Evolutionary conservation across 768 basidiomycete genomes (phyloP), one percentile per base, ranked within the genome.

Genomic region (Lactifluus echinatus): DNA sequence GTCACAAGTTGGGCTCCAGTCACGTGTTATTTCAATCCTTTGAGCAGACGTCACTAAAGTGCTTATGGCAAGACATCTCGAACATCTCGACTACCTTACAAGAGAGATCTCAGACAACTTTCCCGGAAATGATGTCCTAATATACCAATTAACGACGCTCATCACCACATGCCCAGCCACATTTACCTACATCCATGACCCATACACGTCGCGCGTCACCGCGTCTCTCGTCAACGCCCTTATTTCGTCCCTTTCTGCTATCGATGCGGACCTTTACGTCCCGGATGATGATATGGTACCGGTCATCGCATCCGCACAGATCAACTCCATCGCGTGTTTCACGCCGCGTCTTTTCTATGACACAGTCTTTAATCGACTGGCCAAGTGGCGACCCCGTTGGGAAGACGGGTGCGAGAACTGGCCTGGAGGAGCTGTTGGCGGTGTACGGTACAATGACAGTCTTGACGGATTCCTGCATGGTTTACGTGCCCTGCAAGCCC

Each of bases 391-490:
- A 14, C 75, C 81, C 8, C 66, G 69, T 5, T 88, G 85, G 87
- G 75, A 76, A 23, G 70, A 78, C 6, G 85, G 83, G 14, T 84
- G 83, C 59, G 68, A 67, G 24, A 81, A 82, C 54, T 88, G 85
- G 86, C 65, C 66, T 0, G 66, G 61, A 8, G 63, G 71, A 8
- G 71, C 69, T 14, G 66, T 70, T 4, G 73, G 71, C 5, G 68
- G 67, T 8, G 66, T 75, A 50, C 65, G 78, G 56, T 85, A 77
- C 72, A 87, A 83, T 64, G 83, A 85, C 33, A 83, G 72, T 55
- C 65, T 89, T 23, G 87, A 89, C 55, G 72, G 74, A 12, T 89
- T 89, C 62, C 57, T 88, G n/a, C 84, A 85, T 58, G 87, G 87
- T 0, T 66, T 90, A 52, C 70, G 74, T 37, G 71, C 75, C 51